Conservation (phyloP, 805 yeast species). For the Candida takata region DNA sequence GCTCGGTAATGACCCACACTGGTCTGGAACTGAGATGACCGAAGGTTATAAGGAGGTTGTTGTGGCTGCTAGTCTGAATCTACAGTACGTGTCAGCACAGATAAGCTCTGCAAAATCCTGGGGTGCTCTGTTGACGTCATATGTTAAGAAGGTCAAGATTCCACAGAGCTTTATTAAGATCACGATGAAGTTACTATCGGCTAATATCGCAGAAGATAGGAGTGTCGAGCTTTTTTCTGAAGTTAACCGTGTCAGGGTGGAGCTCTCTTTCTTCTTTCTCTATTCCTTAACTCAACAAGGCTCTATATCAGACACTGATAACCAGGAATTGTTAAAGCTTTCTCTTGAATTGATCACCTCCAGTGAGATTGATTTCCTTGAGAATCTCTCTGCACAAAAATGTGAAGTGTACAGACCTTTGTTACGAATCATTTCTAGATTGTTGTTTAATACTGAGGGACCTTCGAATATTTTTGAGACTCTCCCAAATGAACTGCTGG, state of each 20-base stretch:
- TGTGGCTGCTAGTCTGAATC: constrained; percentile 50
- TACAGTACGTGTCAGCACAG: constrained; percentile 62
- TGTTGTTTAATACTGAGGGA: constrained; percentile 37
- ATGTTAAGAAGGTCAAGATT: constrained; percentile 35
- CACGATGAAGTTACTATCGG: constrained; percentile 43
- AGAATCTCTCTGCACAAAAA: constrained; percentile 33
- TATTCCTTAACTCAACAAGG: constrained; percentile 10
- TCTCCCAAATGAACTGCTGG: constrained; percentile 44
- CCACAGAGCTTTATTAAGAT: constrained; percentile 30
- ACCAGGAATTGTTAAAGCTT: constrained; percentile 21
- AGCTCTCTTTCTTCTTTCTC: constrained; percentile 47
- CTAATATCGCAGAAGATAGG: constrained; percentile 45
- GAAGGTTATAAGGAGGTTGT: constrained; percentile 42
- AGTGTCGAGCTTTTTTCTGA: constrained; percentile 40
- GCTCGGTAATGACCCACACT: constrained; percentile 36
- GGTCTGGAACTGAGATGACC: constrained; percentile 29
- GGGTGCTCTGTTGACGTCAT: constrained; percentile 71
- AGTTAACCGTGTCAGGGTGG: constrained; percentile 56
- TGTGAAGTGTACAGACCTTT: constrained; percentile 48
- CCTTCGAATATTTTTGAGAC: constrained; percentile 38
- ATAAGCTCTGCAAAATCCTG: constrained; percentile 63
- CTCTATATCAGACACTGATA: constrained; percentile 12
- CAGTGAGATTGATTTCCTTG: constrained; percentile 40
- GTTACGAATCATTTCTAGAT: constrained; percentile 48
- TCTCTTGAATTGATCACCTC: constrained; percentile 42